These are phyloP conservation scores for Ramichloridium luteum DNA, from an alignment of 2,329 filamentous ascomycete species.

Conservation along the genomic window DNA sequence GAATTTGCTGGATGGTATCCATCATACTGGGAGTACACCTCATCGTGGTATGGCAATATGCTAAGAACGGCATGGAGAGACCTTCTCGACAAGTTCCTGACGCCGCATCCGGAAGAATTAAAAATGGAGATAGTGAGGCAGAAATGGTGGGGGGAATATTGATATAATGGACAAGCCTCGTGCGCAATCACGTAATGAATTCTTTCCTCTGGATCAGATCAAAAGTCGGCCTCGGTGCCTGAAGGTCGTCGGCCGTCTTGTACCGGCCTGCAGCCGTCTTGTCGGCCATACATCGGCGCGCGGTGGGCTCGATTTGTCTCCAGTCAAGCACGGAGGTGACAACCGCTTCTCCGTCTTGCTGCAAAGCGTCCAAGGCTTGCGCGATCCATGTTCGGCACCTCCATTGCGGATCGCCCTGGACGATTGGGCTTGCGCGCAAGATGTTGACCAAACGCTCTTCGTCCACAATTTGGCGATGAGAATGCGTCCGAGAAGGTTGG, in stretches of 20 bases:
- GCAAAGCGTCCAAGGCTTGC: constrained; percentile 19
- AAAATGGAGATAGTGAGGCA: constrained; percentile 31
- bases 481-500: too few relatives aligned
- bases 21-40: constrained; percentile 36
- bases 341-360: constrained; percentile 25
- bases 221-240: constrained; percentile 18
- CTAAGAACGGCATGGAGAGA: constrained; percentile 29
- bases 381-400: constrained; percentile 30
- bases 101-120: constrained; percentile 27
- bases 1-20: constrained; percentile 38
- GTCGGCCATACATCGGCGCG: constrained; percentile 24
- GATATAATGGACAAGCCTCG: constrained; percentile 2
- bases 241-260: constrained; percentile 5
- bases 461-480: constrained; percentile 29
- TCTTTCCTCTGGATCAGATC: constrained; percentile 10
- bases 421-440: constrained; percentile 22
- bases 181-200: not conserved
- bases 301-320: constrained; percentile 25
- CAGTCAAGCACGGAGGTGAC: constrained; percentile 28
- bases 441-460: constrained; percentile 23
- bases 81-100: constrained; percentile 26
- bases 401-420: constrained; percentile 26
- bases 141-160: constrained; percentile 28
- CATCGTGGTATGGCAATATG: constrained; percentile 30
- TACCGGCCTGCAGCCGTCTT: constrained; percentile 23